A percentile compares a stretch with the other conserved stretches of the same genome.
Evolutionary conservation across 1,284 basidiomycete genomes (phyloP).

Genomic region (Calocybe gambosa): DNA sequence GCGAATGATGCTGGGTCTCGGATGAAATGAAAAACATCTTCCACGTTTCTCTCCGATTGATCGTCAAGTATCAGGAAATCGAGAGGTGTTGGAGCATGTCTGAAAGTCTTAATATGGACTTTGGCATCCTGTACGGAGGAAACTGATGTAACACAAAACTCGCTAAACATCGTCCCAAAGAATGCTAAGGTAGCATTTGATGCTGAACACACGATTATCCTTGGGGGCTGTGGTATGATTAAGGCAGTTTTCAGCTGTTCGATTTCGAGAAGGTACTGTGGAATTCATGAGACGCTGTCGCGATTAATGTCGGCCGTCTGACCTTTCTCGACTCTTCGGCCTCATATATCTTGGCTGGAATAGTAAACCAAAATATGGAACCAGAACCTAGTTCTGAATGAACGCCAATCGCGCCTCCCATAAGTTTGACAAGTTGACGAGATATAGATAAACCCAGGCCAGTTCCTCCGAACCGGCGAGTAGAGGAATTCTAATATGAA

Average conservation of each 20-base stretch:
- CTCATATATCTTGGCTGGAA: conserved; percentile 53
- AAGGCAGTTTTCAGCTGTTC: conserved; percentile 39
- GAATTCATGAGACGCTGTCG: neutral
- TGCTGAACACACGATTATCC: conserved; percentile 51
- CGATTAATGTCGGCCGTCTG: conserved; percentile 6
- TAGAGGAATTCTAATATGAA: conserved; percentile 49
- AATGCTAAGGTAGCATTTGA: conserved; percentile 52
- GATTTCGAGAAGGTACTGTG: conserved; percentile 38
- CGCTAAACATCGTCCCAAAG: conserved; percentile 49
- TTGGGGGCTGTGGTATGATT: conserved; percentile 38
- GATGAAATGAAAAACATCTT: conserved; percentile 45
- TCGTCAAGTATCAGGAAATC: conserved; percentile 65
- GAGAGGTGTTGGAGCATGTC: conserved; percentile 29
- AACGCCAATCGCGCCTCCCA: conserved; percentile 66
- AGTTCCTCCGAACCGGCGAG: conserved; percentile 64
- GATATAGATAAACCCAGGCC: conserved; percentile 70
- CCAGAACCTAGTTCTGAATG: conserved; percentile 56
- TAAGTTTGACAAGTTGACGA: conserved; percentile 63
- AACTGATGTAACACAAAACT: conserved; percentile 42
- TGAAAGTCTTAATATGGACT: conserved; percentile 30
- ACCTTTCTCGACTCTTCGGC: conserved; percentile 52
- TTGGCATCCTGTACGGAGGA: conserved; percentile 42
- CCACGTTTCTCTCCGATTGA: conserved; percentile 51
- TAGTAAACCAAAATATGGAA: conserved; percentile 65
- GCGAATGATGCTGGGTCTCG: conserved; percentile 30